phyloP scores from a whole-genome alignment of 176 grass and related monocot species.

The Secale cereale region DNA sequence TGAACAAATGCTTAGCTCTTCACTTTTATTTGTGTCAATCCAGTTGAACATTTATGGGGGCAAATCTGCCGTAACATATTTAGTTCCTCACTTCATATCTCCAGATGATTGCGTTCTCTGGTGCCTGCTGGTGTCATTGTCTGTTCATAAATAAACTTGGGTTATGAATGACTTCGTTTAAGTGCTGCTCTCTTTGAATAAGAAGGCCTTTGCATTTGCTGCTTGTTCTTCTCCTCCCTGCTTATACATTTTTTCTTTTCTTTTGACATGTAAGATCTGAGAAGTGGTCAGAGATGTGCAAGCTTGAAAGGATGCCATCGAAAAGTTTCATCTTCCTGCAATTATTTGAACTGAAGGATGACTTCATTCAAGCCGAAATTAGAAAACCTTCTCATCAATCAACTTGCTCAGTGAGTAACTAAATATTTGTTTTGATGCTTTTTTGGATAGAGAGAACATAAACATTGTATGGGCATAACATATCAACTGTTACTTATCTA shows the following conservation, averaged over 20 bases:
- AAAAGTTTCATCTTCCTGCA: slow-evolving; percentile 90
- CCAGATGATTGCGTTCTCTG: neutral
- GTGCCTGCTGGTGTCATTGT: neutral
- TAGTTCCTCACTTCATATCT: neutral
- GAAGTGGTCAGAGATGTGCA: slow-evolving; percentile 74
- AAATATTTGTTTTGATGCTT: slow-evolving; percentile 24
- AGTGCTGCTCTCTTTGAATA: slow-evolving; percentile 4
- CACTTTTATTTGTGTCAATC: neutral
- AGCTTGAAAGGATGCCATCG: slow-evolving; percentile 70
- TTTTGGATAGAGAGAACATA: neutral
- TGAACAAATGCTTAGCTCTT: neutral
- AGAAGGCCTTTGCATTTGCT: neutral
- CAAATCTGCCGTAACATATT: slow-evolving; percentile 1
- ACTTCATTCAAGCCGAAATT: slow-evolving; percentile 91
- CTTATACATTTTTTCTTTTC: neutral
- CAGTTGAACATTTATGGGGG: neutral
- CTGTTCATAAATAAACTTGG: neutral
- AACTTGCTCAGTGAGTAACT: slow-evolving; percentile 71
- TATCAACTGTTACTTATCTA: neutral
- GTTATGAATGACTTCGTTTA: slow-evolving; percentile 5
- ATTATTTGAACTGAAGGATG: slow-evolving; percentile 81
- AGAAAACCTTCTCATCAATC: slow-evolving; percentile 65
- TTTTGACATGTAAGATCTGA: slow-evolving; percentile 46
- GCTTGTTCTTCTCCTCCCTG: neutral
- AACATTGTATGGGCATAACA: neutral